Evolutionary conservation across 352 stramenopile species (phyloP), one percentile per base, ranked within the genome.

Genomic region (Phytophthora hybrid): DNA sequence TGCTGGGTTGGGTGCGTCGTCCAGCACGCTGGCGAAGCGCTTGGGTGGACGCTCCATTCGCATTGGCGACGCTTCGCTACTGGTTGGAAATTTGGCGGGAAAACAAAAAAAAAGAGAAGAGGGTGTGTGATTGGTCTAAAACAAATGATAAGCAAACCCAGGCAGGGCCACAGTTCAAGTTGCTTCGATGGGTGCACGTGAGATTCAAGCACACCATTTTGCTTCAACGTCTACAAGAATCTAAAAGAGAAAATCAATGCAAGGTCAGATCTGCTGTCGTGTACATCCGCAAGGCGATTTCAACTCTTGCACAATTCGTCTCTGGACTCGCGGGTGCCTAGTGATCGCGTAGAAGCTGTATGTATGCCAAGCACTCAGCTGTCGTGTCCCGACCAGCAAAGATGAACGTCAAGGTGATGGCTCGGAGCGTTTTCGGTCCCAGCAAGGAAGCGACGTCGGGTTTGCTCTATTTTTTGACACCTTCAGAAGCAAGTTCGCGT

Each of bases 321-420:
- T 64, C 66, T 93, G 84, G 13, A 88, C 77, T 26, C 71, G 57
- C 13, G 87, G 85, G 56, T 94, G 64, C 21, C 63, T 87, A 4
- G 87, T 78, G 5, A 97, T 74, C 11, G 71, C 69, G 63, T 97
- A 96, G 51, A 96, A 88, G 31, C 77, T 76, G 77, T 95, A 97
- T 3, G 88, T 91, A n/a, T n/a, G n/a, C n/a, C 44, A 97, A 74
- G 56, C 81, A 87, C 52, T 91, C 81, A 4, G 85, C 76, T 0
- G 87, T 95, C 10, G 89, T 97, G 64, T 96, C 92, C 59, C 90
- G 91, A 16, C 90, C 91, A n/a, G 83, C 91, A 59, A 97, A 93
- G 21, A 97, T 79, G 34, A 97, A 92, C 8, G 88, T 95, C 34
- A 94, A 78, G 41, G 92, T 79, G 57, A 92, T 87, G 31, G 89